phyloP scores from a whole-genome alignment of 768 basidiomycete species.

The Lactarius pseudohatsudake region DNA sequence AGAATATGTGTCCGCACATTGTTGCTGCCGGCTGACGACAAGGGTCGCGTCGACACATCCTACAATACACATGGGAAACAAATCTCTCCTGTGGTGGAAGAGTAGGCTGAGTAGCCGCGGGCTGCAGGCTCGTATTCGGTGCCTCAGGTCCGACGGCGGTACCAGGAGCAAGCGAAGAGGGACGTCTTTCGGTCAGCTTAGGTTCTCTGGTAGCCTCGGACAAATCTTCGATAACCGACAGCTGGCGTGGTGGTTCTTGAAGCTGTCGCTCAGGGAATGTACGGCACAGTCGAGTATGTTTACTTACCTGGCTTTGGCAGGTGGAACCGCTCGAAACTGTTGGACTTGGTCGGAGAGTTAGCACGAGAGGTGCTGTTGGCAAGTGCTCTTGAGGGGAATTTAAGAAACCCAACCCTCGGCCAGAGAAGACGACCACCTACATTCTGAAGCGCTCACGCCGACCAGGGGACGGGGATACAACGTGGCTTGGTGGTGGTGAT shows the following conservation, averaged over 20 bases:
- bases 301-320: slow-evolving; percentile 13
- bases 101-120: not conserved
- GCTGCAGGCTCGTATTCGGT: not conserved
- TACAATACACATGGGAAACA: slow-evolving; percentile 40
- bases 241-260: slow-evolving; percentile 11
- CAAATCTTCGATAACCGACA: not conserved
- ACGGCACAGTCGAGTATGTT: not conserved
- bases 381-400: not conserved
- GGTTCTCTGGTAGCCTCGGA: not conserved
- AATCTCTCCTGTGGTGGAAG: slow-evolving; percentile 14
- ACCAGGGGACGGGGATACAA: not conserved
- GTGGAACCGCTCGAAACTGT: slow-evolving; percentile 10
- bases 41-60: slow-evolving; percentile 48
- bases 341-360: slow-evolving; percentile 10
- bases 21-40: slow-evolving; percentile 57
- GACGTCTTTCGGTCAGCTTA: not conserved
- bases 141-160: not conserved
- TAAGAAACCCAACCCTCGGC: not conserved
- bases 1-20: slow-evolving; percentile 65
- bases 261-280: not conserved
- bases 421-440: slow-evolving; percentile 6
- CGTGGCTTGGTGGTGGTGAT: slow-evolving; percentile 11
- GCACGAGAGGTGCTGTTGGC: not conserved
- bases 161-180: not conserved
- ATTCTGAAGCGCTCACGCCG: slow-evolving; percentile 19